Conservation (phyloP, 495 filamentous ascomycete genomes). For the Penicillium alfredii region DNA sequence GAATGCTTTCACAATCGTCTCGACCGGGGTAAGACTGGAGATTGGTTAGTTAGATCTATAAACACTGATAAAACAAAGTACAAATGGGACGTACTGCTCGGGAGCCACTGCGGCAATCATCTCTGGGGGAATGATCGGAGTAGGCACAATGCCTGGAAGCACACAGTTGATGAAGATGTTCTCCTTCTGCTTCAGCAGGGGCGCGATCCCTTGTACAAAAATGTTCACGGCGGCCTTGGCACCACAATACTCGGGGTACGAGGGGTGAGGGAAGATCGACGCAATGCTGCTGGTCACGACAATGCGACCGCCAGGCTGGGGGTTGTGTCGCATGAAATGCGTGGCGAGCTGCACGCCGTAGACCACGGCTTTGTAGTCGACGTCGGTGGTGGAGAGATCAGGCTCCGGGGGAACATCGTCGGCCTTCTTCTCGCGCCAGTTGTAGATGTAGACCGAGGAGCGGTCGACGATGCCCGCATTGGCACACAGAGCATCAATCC, state of each 20-base stretch:
- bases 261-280: constrained; percentile 17
- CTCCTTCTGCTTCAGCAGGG: constrained; percentile 24
- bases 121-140: constrained; percentile 24
- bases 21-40: too few relatives aligned
- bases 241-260: constrained; percentile 27
- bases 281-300: constrained; percentile 26
- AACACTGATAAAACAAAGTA: too few relatives aligned
- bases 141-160: constrained; percentile 24
- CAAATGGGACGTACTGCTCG: constrained; percentile 26
- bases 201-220: constrained; percentile 22
- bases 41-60: too few relatives aligned
- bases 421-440: constrained; percentile 7
- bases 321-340: constrained; percentile 30
- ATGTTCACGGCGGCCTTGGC: constrained; percentile 25
- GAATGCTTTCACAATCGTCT: too few relatives aligned
- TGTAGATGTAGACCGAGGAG: constrained; percentile 21
- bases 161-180: constrained; percentile 27
- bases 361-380: constrained; percentile 26
- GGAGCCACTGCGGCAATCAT: constrained; percentile 23
- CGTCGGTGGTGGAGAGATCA: constrained; percentile 18
- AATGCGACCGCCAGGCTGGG: constrained; percentile 22
- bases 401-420: constrained; percentile 23
- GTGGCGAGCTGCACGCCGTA: constrained; percentile 22
- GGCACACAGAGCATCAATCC: constrained; percentile 24
- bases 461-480: constrained; percentile 25